Conservation (phyloP, 306 rosid species). For the Sesbania bispinosa region DNA sequence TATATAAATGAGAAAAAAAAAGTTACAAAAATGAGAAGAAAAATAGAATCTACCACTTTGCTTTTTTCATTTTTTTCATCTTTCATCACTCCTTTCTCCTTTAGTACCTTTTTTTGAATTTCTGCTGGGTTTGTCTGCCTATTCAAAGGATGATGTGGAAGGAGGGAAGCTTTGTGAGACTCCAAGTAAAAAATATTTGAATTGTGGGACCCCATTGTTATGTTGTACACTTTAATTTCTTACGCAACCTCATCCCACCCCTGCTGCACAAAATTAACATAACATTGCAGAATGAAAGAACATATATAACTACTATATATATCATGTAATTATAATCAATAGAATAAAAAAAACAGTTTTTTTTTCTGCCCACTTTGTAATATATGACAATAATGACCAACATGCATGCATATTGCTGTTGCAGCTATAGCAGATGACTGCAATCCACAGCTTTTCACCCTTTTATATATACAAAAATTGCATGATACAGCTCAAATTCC, state of each 20-base stretch:
- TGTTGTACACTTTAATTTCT: conserved; percentile 20
- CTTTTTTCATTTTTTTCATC: background rate
- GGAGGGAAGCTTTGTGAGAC: conserved; percentile 33
- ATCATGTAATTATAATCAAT: background rate
- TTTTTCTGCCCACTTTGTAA: background rate
- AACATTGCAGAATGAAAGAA: background rate
- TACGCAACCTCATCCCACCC: background rate
- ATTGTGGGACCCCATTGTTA: conserved; percentile 26
- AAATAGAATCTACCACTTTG: background rate
- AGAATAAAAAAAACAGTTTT: conserved; percentile 20
- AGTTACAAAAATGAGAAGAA: background rate
- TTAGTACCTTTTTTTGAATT: conserved; percentile 59
- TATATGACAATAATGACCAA: conserved; percentile 19
- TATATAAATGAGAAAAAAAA: too few species aligned
- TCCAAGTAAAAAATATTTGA: conserved; percentile 34
- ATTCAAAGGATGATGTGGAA: conserved; percentile 63
- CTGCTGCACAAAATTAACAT: background rate
- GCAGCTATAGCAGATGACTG: conserved; percentile 24
- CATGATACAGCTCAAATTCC: conserved; percentile 28
- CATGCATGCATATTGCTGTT: conserved; percentile 36
- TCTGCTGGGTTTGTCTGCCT: conserved; percentile 62
- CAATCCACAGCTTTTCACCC: conserved; percentile 42
- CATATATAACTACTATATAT: background rate
- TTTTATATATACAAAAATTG: conserved; percentile 1
- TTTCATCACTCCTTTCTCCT: conserved; percentile 45